Evolutionary conservation across 2,329 filamentous ascomycete genomes (phyloP), one percentile per base, ranked within the genome.

Genomic region (Elsinoe fawcettii): DNA sequence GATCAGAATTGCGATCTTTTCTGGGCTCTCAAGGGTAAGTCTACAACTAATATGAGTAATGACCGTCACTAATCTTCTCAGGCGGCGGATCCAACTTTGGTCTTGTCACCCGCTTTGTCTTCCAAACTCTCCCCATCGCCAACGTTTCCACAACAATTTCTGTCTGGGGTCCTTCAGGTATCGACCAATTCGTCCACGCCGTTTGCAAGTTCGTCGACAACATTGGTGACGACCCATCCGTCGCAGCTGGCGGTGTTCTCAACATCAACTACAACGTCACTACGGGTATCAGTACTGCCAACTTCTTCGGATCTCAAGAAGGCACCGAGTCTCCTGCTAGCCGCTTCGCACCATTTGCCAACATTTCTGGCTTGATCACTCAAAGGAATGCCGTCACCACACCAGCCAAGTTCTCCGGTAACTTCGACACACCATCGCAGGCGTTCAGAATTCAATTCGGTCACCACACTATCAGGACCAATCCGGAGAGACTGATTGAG

Each of bases 1-100:
- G 63, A 64, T 0, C 70, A 79, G 61, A 74, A 82, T 34, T 20
- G 65, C 0, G 77, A 79, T 49, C 67, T 79, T 2, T 79, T 78
- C 65, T 79, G 75, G 76, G 74, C 71, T 18, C 57, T 77, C 20
- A 66, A 69, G 41, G 20, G 41, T 44, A 44, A 14, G 37, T 41
- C n/a, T 5, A 18, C 4, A 3, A 11, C 18, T 3, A 3, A 7
- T 41, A 2, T 7, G 18, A n/a, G 6, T 16, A 16, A n/a, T n/a
- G n/a, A n/a, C 41, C 3, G 1, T 22, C 11, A 23, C 41, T 22
- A 23, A 23, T 11, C 2, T 5, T 23, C 2, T 18, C 18, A 6
- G 75, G 75, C 23, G 75, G 74, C 1, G 74, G 74, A 0, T 70
- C 73, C 58, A 75, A 73, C 55, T 77, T 77, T 58, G 75, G 74